Evolutionary conservation across 768 basidiomycete species (phyloP).

Genomic region (Suillus brevipes): DNA sequence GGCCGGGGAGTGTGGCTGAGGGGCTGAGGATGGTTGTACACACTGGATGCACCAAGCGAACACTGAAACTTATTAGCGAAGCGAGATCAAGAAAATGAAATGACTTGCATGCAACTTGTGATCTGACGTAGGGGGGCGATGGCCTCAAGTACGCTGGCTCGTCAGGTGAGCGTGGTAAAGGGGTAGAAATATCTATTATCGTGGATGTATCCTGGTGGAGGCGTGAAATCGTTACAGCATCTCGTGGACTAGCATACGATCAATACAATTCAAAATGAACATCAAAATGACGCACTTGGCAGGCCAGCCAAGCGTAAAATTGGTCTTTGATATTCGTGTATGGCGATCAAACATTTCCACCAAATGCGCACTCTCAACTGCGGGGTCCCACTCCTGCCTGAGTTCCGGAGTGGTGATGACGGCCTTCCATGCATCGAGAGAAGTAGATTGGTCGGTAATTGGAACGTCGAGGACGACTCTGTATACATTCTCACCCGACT

Average conservation of each 20-base stretch:
- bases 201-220: slow-evolving; percentile 79
- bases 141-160: slow-evolving; percentile 91
- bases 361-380: slow-evolving; percentile 81
- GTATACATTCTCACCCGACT: slow-evolving; percentile 75
- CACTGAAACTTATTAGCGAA: slow-evolving; percentile 42
- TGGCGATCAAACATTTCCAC: slow-evolving; percentile 85
- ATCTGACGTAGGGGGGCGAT: slow-evolving; percentile 89
- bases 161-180: slow-evolving; percentile 87
- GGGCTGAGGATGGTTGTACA: slow-evolving; percentile 41
- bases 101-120: slow-evolving; percentile 70
- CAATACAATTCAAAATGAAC: slow-evolving; percentile 10
- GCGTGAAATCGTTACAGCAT: slow-evolving; percentile 91
- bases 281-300: slow-evolving; percentile 70
- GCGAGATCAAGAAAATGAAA: slow-evolving; percentile 6
- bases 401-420: slow-evolving; percentile 85
- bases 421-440: slow-evolving; percentile 79
- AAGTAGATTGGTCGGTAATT: slow-evolving; percentile 50
- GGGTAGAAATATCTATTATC: slow-evolving; percentile 88
- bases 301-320: slow-evolving; percentile 94
- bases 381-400: slow-evolving; percentile 90
- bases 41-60: slow-evolving; percentile 93
- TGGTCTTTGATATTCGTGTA: slow-evolving; percentile 86
- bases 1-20: slow-evolving; percentile 33
- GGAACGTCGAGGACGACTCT: slow-evolving; percentile 81
- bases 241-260: slow-evolving; percentile 66